Base-by-base conservation (phyloP, 306 rosid species). In the Prunus salicina region DNA sequence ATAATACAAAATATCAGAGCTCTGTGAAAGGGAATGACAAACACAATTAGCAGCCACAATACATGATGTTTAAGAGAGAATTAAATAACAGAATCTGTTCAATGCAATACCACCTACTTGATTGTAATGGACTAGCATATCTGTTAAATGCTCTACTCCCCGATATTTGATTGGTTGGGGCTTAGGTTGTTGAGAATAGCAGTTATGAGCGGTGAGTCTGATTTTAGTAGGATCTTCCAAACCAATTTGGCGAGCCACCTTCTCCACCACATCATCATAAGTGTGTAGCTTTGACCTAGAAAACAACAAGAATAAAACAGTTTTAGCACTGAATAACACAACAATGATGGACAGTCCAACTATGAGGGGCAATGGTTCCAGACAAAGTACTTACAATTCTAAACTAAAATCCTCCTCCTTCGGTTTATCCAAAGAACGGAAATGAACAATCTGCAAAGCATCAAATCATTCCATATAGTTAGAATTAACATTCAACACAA, bases 141-240 rank as follows among this genome's bases (percentile, higher is more conserved):
- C 94, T 32, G 96, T 89, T 75, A 93, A 85, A 85, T 83, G 89
- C 50, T 90, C 97, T 13, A 76, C 88, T 51, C 97, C 97, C 64
- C 90, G 82, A 69, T 86, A 90, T 84, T 87, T 90, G 70, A 93
- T 89, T 52, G 97, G 91, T 71, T 89, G 96, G 65, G 97, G 91
- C 78, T 93, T 93, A 77, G 97, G 97, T 81, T 87, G 97, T 80
- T 93, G 96, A 58, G 94, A 89, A 62, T 93, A 90, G 83, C 97
- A 93, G 81, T 90, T 93, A 76, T 93, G 97, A 74, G 96, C 86
- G 55, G 97, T 93, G 38, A 93, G 93, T 80, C 96, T 83, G 67
- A 93, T 84, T 86, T 90, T 93, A 25, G 94, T 89, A 69, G 97
- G 88, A 87, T 93, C 97, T 12, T 81, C 84, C 88, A 89, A 79